These are phyloP conservation scores for Yarrowia osloensis DNA, from an alignment of 805 yeast genomes.

Conservation along the genomic window DNA sequence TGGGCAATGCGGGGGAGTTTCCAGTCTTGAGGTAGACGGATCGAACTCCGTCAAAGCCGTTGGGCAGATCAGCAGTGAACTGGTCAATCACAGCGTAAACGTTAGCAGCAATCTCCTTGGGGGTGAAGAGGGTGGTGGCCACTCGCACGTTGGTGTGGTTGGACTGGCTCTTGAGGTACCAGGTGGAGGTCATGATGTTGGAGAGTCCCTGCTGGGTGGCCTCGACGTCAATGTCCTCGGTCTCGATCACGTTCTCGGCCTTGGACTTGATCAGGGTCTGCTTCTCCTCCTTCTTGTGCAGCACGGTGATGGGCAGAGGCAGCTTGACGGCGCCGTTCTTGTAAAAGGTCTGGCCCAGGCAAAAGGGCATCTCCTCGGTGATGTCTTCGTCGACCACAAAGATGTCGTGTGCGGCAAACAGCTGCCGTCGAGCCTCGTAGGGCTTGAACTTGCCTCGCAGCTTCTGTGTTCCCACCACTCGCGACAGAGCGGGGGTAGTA, in stretches of 20 bases:
- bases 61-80: conserved; percentile 43
- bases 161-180: conserved; percentile 71
- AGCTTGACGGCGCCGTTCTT: conserved; percentile 61
- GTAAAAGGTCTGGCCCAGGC: conserved; percentile 79
- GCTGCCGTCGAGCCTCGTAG: conserved; percentile 83
- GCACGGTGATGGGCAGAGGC: conserved; percentile 57
- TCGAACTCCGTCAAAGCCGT: conserved; percentile 42
- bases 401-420: conserved; percentile 66
- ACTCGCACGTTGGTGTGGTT: conserved; percentile 63
- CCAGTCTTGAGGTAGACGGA: conserved; percentile 64
- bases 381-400: conserved; percentile 85
- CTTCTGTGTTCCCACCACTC: conserved; percentile 70
- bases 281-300: conserved; percentile 35
- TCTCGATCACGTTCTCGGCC: conserved; percentile 34
- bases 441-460: conserved; percentile 83
- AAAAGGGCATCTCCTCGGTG: conserved; percentile 74
- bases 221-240: conserved; percentile 50
- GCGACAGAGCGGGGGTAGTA: conserved; percentile 39
- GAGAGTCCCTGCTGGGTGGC: conserved; percentile 61
- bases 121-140: conserved; percentile 46
- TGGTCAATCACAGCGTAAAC: conserved; percentile 54
- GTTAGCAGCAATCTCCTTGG: conserved; percentile 60
- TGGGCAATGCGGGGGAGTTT: conserved; percentile 80
- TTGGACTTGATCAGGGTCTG: conserved; percentile 25
- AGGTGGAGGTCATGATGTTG: conserved; percentile 59